Percentiles rank a stretch among this genome's conserved stretches.
These are phyloP conservation scores for Deakozyma indianensis DNA, from an alignment of 805 yeast genomes.

Conservation along the genomic window DNA sequence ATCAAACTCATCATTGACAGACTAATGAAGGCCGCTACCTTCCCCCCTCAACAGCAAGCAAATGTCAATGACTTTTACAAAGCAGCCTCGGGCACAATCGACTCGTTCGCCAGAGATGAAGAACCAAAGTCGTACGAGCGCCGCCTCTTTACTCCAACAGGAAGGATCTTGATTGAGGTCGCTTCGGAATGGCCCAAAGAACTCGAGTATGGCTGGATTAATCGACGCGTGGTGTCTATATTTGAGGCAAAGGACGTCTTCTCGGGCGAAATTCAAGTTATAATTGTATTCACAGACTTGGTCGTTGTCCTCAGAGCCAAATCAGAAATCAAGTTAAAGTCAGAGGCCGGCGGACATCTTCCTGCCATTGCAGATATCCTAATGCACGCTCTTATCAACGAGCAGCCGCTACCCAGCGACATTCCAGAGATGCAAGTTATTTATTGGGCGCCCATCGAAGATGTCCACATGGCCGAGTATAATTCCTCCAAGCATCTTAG, in stretches of 20 bases:
- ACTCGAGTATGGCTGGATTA: constrained; percentile 77
- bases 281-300: constrained; percentile 72
- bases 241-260: constrained; percentile 31
- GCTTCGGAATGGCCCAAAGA: constrained; percentile 82
- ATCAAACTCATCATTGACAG: constrained; percentile 56
- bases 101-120: constrained; percentile 60
- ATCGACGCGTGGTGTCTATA: constrained; percentile 72
- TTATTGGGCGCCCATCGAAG: constrained; percentile 50
- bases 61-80: constrained; percentile 30
- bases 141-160: constrained; percentile 80
- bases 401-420: constrained; percentile 44
- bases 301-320: constrained; percentile 39
- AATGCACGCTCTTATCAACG: constrained; percentile 83
- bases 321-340: constrained; percentile 30
- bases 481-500: constrained; percentile 18
- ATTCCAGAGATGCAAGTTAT: constrained; percentile 59
- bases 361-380: constrained; percentile 65
- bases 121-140: constrained; percentile 27
- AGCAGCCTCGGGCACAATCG: constrained; percentile 50
- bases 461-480: constrained; percentile 37
- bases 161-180: constrained; percentile 70
- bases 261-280: constrained; percentile 29
- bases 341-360: constrained; percentile 21
- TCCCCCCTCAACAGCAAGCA: constrained; percentile 24
- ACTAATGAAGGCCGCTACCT: constrained; percentile 33